phyloP scores from a whole-genome alignment of 2,329 filamentous ascomycete genomes.

The Ophiostoma sp. region DNA sequence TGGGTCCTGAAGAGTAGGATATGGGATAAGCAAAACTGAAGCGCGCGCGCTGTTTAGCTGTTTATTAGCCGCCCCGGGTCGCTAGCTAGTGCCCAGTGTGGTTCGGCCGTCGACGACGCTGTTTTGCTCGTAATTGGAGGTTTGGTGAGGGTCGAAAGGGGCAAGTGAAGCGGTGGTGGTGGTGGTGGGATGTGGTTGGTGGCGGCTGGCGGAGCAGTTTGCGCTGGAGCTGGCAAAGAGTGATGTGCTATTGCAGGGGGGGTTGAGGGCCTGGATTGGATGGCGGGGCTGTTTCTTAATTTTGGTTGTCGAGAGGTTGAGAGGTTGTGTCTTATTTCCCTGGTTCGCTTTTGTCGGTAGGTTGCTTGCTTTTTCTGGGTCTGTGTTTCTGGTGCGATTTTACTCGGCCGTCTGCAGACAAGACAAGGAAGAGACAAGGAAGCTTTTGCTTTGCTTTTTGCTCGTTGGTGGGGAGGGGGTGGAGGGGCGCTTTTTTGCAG shows the following conservation, averaged over 20 bases:
- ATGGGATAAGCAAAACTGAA: constrained; percentile 17
- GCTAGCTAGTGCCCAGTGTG: constrained; percentile 11
- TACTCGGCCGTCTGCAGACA: constrained; percentile 5
- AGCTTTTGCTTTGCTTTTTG: neutral
- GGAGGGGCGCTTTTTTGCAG: constrained; percentile 13
- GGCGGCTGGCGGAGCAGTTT: neutral
- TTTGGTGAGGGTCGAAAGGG: neutral
- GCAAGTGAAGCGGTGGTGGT: neutral
- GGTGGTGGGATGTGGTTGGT: neutral
- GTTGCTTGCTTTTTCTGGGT: neutral
- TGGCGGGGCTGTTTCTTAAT: constrained; percentile 20
- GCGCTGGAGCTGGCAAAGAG: neutral
- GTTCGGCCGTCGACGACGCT: neutral
- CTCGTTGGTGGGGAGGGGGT: neutral
- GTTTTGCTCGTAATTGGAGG: constrained; percentile 14
- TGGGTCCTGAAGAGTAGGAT: constrained; percentile 10
- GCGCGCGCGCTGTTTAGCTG: constrained; percentile 24
- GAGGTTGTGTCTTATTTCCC: neutral
- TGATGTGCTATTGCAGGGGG: neutral
- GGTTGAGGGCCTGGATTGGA: neutral
- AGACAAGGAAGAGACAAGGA: neutral
- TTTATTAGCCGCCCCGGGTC: constrained; percentile 18
- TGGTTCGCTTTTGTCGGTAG: neutral
- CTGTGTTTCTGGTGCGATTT: neutral
- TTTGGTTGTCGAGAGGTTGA: neutral